Evolutionary conservation across 2,329 filamentous ascomycete species (phyloP), one percentile per base, ranked within the genome.

Genomic region (Verticillium klebahnii): DNA sequence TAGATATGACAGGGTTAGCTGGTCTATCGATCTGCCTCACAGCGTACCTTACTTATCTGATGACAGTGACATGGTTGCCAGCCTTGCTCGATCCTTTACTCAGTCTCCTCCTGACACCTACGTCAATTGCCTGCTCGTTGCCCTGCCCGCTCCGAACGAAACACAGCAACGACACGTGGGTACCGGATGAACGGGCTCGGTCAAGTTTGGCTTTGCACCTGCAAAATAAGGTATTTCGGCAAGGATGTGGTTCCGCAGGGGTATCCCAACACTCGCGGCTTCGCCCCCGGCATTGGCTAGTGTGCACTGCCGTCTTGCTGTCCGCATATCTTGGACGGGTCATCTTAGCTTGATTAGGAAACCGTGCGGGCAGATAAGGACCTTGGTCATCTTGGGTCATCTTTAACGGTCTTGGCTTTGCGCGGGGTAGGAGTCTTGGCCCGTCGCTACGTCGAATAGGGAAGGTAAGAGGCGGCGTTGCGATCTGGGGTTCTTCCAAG

Each of bases 381-480:
- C 5, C 17, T 50, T n/a, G 45, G 45, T 50, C 45, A 50, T 23
- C 45, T 50, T 50, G 45, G 55, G 55, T 34, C 29, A 36, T 57
- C 55, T 57, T 57, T 57, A 36, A 12, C 5, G 37, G 34, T 32
- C 55, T 57, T 57, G 55, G 55, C 55, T 37, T 5, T 57, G 29
- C 55, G 32, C 55, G 55, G n/a, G 31, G 29, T 40, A 58, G n/a
- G 25, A 37, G 37, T 45, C 37, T 58, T 58, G 57, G 57, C 37
- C 25, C 37, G 31, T 50, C 37, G 19, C 57, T 58, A 58, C 37
- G 15, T 14, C 57, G 15, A 58, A 58, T 58, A 39, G 37, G 45
- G 57, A 50, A 58, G 57, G 57, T 58, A 5, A n/a, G 19, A 58
- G 9, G 12, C n/a, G 17, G 15, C 23, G 25, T 50, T 58, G 19